Percentiles rank a stretch among this genome's conserved stretches.
Evolutionary conservation across 768 basidiomycete genomes (phyloP).

Genomic region (Glaciozyma antarctica): DNA sequence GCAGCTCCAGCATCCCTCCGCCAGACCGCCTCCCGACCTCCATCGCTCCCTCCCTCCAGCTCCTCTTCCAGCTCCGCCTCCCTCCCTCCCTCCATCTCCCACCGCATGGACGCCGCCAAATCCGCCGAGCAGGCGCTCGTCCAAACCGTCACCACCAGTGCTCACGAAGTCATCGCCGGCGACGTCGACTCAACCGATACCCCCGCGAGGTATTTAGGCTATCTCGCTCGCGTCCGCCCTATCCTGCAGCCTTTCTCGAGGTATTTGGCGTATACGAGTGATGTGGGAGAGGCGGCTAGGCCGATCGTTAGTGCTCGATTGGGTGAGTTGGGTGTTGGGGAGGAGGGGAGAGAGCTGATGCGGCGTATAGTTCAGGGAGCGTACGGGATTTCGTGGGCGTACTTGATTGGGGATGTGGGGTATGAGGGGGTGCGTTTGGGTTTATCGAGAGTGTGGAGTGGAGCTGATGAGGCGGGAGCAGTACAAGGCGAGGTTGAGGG

Average conservation of each 20-base stretch:
- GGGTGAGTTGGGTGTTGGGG: slow-evolving; percentile 50
- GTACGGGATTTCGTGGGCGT: slow-evolving; percentile 73
- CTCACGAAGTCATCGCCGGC: too few relatives aligned
- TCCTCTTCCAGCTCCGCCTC: too few relatives aligned
- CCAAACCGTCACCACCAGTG: too few relatives aligned
- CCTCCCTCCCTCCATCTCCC: too few relatives aligned
- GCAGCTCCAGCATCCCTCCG: too few relatives aligned
- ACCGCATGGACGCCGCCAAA: too few relatives aligned
- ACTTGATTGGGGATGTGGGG: slow-evolving; percentile 64
- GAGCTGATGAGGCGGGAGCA: slow-evolving; percentile 70
- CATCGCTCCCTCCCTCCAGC: too few relatives aligned
- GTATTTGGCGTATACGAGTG: slow-evolving; percentile 57
- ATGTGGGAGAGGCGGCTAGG: background rate
- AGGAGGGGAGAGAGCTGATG: slow-evolving; percentile 70
- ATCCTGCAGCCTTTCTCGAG: slow-evolving; percentile 59
- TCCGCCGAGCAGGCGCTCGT: too few relatives aligned
- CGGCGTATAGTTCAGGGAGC: slow-evolving; percentile 60
- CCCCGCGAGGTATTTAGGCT: slow-evolving; percentile 46
- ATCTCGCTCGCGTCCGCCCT: slow-evolving; percentile 66
- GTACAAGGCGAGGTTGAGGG: slow-evolving; percentile 57
- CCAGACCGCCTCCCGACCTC: too few relatives aligned
- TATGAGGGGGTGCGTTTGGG: slow-evolving; percentile 73
- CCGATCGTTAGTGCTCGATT: background rate
- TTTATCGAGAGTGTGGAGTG: slow-evolving; percentile 69
- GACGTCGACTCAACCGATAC: slow-evolving; percentile 43